A percentile compares a stretch with the other conserved stretches of the same genome.
Conservation (phyloP, 2,329 filamentous ascomycete species). For the Xylariales sp. region DNA sequence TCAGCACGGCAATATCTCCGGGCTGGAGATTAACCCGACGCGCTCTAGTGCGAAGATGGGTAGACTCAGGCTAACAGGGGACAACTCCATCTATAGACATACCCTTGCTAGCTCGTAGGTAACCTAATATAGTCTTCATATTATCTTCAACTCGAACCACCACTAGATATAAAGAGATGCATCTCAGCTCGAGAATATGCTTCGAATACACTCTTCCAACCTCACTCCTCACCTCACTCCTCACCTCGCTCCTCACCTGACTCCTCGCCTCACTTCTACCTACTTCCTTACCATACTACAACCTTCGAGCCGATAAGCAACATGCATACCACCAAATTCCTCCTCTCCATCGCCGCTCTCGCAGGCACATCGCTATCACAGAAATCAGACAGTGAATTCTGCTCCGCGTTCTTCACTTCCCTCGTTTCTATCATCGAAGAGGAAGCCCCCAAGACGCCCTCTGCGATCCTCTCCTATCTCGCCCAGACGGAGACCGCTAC, state of each 20-base stretch:
- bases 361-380: slow-evolving; percentile 22
- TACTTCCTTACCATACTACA: slow-evolving; percentile 5
- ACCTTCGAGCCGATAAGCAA: slow-evolving; percentile 12
- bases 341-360: slow-evolving; percentile 23
- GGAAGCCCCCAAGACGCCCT: slow-evolving; percentile 14
- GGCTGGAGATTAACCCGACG: too few species aligned
- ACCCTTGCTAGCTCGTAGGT: slow-evolving; percentile 10
- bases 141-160: background rate
- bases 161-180: slow-evolving; percentile 18
- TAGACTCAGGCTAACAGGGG: background rate
- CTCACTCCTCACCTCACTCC: background rate
- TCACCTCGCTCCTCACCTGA: too few species aligned
- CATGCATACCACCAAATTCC: slow-evolving; percentile 12
- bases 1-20: too few species aligned
- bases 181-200: background rate
- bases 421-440: slow-evolving; percentile 1
- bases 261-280: background rate
- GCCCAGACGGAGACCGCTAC: background rate
- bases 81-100: slow-evolving; percentile 5
- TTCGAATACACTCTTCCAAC: slow-evolving; percentile 12
- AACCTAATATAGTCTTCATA: background rate
- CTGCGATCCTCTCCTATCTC: slow-evolving; percentile 20
- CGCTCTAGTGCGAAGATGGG: background rate
- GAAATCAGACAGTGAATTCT: slow-evolving; percentile 22
- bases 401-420: slow-evolving; percentile 12